Percentiles rank a stretch among this genome's conserved stretches.
phyloP scores from a whole-genome alignment of 345 rosid species.

The Microthlaspi erraticum region DNA sequence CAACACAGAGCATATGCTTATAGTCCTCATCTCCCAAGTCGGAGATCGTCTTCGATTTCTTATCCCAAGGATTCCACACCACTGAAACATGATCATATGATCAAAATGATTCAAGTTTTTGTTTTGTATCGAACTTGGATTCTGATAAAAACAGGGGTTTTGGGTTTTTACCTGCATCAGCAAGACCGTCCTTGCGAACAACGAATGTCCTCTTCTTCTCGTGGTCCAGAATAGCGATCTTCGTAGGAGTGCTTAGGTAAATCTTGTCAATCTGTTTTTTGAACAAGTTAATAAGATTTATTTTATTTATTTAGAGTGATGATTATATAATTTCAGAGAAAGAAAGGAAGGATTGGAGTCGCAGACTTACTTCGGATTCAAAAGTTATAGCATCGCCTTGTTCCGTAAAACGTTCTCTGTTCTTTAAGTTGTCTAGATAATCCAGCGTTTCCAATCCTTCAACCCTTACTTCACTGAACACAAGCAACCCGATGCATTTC shows the following conservation, averaged over 20 bases:
- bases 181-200: slow-evolving; percentile 92
- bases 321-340: slow-evolving; percentile 18
- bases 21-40: slow-evolving; percentile 97
- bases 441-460: slow-evolving; percentile 94
- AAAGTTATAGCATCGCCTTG: slow-evolving; percentile 97
- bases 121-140: not conserved
- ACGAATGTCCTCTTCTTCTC: slow-evolving; percentile 96
- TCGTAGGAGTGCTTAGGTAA: slow-evolving; percentile 85
- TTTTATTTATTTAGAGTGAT: not conserved
- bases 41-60: slow-evolving; percentile 78
- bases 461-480: slow-evolving; percentile 89
- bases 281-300: slow-evolving; percentile 2
- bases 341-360: slow-evolving; percentile 7
- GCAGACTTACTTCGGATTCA: slow-evolving; percentile 76
- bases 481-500: slow-evolving; percentile 29
- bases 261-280: slow-evolving; percentile 70
- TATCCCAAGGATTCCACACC: slow-evolving; percentile 99
- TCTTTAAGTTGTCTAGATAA: slow-evolving; percentile 89
- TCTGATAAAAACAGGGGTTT: not conserved
- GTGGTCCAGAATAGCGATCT: slow-evolving; percentile 92
- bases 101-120: slow-evolving; percentile 13
- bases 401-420: slow-evolving; percentile 83
- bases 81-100: slow-evolving; percentile 51
- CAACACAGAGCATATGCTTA: slow-evolving; percentile 95
- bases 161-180: slow-evolving; percentile 82